A percentile compares a stretch with the other conserved stretches of the same genome.
These are phyloP conservation scores for Lentinus brumalis DNA, from an alignment of 768 basidiomycete species.

Conservation along the genomic window DNA sequence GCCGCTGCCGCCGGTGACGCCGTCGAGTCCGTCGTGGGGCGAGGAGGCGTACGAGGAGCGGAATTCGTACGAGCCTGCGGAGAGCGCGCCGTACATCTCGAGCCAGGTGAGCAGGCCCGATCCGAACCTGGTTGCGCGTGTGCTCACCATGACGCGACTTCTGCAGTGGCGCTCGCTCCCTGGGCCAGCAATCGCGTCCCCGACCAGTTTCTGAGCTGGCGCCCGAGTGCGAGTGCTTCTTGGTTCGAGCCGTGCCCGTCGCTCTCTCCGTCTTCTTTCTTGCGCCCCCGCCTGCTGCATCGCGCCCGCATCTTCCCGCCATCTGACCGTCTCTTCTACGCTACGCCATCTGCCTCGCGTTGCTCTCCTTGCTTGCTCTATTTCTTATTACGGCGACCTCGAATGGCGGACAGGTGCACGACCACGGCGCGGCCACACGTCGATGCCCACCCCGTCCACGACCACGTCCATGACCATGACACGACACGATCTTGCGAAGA, in stretches of 20 bases:
- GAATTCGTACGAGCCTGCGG: slow-evolving; percentile 32
- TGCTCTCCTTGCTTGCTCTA: slow-evolving; percentile 2
- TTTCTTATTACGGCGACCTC: not conserved
- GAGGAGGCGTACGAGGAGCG: slow-evolving; percentile 37
- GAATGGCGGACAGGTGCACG: not conserved
- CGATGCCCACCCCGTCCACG: not conserved
- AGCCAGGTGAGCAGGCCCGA: slow-evolving; percentile 32
- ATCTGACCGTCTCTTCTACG: too few species aligned
- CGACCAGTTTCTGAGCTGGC: slow-evolving; percentile 16
- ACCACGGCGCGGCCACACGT: too few species aligned
- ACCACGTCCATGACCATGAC: not conserved
- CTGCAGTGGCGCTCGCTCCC: slow-evolving; percentile 39
- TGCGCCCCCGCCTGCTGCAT: not conserved
- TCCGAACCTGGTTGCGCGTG: not conserved
- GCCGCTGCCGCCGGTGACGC: slow-evolving; percentile 38
- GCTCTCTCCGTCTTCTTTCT: not conserved
- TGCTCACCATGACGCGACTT: slow-evolving; percentile 12
- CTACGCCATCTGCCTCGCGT: not conserved
- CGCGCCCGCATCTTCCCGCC: too few species aligned
- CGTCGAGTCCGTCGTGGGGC: slow-evolving; percentile 33
- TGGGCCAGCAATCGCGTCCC: slow-evolving; percentile 35
- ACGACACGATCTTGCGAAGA: not conserved
- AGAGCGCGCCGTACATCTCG: slow-evolving; percentile 36
- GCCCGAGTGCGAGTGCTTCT: not conserved
- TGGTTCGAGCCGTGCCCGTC: not conserved